These are phyloP conservation scores for Amyloporia xantha DNA, from an alignment of 768 basidiomycete genomes.

Conservation along the genomic window DNA sequence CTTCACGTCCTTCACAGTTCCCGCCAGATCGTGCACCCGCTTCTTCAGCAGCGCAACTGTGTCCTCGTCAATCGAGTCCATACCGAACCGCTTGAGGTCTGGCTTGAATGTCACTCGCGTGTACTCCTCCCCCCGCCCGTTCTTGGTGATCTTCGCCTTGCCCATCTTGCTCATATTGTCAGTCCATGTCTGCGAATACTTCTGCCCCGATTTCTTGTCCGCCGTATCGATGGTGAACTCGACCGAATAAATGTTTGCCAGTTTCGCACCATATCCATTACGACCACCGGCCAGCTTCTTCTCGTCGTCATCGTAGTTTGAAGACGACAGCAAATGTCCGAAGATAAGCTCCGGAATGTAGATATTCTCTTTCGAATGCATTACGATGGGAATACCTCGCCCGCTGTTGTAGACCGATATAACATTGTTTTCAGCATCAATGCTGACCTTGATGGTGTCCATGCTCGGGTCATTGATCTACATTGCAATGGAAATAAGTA, in stretches of 20 bases:
- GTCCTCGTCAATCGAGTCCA: conserved; percentile 87
- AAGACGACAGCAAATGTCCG: conserved; percentile 87
- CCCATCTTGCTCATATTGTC: conserved; percentile 89
- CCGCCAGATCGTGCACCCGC: conserved; percentile 95
- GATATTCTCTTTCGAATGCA: conserved; percentile 87
- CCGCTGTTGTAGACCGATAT: conserved; percentile 98
- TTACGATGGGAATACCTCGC: conserved; percentile 92
- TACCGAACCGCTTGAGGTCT: conserved; percentile 87
- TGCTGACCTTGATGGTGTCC: conserved; percentile 85
- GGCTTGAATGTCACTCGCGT: conserved; percentile 92
- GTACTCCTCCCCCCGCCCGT: conserved; percentile 80
- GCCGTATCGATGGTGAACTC: conserved; percentile 97
- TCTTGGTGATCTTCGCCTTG: conserved; percentile 90
- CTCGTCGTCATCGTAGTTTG: conserved; percentile 98
- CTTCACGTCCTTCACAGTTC: conserved; percentile 89
- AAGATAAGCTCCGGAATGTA: conserved; percentile 98
- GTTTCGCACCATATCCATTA: conserved; percentile 97
- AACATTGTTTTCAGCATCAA: conserved; percentile 74
- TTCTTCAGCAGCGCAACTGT: conserved; percentile 83
- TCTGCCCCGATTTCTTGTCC: conserved; percentile 76
- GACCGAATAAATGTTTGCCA: conserved; percentile 96
- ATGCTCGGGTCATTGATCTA: conserved; percentile 90
- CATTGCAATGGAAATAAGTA: not conserved
- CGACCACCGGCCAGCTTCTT: conserved; percentile 98
- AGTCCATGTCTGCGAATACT: conserved; percentile 93